Percentiles rank a stretch among this genome's conserved stretches.
Conservation (phyloP, 1,284 basidiomycete genomes). For the Amylostereum areolatum region DNA sequence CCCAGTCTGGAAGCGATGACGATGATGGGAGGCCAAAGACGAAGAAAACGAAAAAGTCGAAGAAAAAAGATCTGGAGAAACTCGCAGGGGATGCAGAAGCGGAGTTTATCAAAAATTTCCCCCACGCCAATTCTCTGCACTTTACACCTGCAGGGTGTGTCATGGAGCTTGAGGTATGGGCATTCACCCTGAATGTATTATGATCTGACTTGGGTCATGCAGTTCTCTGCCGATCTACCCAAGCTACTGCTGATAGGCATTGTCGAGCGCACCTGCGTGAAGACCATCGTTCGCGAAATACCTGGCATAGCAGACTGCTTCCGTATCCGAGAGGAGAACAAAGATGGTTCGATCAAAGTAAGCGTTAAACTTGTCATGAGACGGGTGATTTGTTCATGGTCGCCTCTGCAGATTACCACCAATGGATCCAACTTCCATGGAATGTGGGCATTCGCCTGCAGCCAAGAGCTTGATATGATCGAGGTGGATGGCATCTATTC, state of each 20-base stretch:
- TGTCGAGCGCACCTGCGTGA: conserved; percentile 79
- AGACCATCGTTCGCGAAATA: conserved; percentile 85
- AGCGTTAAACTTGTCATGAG: conserved; percentile 11
- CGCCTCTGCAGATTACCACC: conserved; percentile 54
- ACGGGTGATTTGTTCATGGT: neutral
- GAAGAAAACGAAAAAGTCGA: conserved; percentile 23
- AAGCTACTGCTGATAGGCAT: conserved; percentile 91
- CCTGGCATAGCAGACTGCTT: conserved; percentile 82
- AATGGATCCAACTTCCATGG: conserved; percentile 92
- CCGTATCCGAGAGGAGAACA: conserved; percentile 54
- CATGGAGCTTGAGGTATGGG: conserved; percentile 76
- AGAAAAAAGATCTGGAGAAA: conserved; percentile 32
- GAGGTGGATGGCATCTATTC: conserved; percentile 85
- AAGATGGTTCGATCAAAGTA: conserved; percentile 52
- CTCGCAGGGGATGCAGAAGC: conserved; percentile 41
- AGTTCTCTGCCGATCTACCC: conserved; percentile 72
- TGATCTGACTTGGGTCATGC: conserved; percentile 8
- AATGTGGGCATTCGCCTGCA: conserved; percentile 82
- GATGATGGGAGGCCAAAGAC: conserved; percentile 22
- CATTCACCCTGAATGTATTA: neutral
- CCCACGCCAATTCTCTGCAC: conserved; percentile 62
- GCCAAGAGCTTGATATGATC: conserved; percentile 60
- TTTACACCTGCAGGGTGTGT: conserved; percentile 74
- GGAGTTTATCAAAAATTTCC: conserved; percentile 47
- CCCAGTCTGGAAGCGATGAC: conserved; percentile 35